These are phyloP conservation scores for Paraleonurus japonicus DNA, from an alignment of 257 asterid species.

Conservation along the genomic window DNA sequence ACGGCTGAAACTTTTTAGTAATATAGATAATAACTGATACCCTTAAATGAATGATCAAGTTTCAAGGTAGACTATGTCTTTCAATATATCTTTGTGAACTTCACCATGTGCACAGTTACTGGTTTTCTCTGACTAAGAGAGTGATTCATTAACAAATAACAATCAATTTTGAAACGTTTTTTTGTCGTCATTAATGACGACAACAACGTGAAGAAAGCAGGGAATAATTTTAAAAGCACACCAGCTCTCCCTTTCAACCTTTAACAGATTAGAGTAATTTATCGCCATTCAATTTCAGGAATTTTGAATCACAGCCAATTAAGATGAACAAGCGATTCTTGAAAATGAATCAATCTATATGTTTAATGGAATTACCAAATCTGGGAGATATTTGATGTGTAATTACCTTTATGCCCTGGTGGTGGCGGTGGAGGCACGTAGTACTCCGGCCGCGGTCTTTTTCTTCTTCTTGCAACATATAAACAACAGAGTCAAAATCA, in stretches of 20 bases:
- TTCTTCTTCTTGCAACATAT: conserved; percentile 63
- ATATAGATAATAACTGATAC: no score
- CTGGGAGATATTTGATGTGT: neutral
- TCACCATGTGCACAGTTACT: neutral
- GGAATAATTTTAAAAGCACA: neutral
- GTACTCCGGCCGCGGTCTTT: conserved; percentile 45
- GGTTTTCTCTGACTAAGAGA: neutral
- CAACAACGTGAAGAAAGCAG: neutral
- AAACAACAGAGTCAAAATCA: conserved; percentile 44
- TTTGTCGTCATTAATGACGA: neutral
- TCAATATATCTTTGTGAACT: neutral
- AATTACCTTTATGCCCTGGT: conserved; percentile 60
- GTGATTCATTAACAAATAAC: neutral
- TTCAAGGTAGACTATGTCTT: no score
- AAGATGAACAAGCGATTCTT: neutral
- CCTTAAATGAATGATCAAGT: no score
- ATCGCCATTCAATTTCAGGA: neutral
- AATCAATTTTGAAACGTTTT: neutral
- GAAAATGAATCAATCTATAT: neutral
- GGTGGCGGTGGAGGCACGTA: conserved; percentile 59
- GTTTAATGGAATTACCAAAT: neutral
- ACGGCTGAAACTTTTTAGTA: no score
- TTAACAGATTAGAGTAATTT: neutral
- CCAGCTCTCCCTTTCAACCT: neutral
- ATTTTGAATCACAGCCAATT: neutral